Percentiles rank a stretch among this genome's conserved stretches.
phyloP scores from a whole-genome alignment of 1,284 basidiomycete species.

The Sphaerobolus stellatus region DNA sequence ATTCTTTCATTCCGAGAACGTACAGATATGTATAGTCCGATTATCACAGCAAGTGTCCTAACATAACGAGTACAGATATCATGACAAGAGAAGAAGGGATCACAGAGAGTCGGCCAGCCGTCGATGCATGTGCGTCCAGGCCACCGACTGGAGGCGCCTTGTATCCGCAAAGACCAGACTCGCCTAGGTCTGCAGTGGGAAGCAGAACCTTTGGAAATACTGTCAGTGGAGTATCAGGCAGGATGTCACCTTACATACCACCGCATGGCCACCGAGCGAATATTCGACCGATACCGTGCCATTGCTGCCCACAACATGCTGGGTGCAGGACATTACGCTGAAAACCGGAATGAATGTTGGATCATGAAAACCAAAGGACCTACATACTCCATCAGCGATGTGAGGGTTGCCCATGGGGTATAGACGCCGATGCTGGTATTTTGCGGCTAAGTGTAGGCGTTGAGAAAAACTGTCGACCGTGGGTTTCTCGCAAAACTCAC shows the following conservation, averaged over 20 bases:
- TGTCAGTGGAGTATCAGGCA: background rate
- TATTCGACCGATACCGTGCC: constrained; percentile 61
- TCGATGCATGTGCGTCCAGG: too few relatives aligned
- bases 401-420: constrained; percentile 48
- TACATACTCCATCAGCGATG: constrained; percentile 56
- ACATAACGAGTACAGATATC: too few relatives aligned
- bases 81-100: too few relatives aligned
- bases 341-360: constrained; percentile 10
- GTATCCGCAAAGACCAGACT: constrained; percentile 40
- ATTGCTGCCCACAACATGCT: constrained; percentile 63
- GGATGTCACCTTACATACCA: constrained; percentile 18
- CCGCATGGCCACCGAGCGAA: constrained; percentile 55
- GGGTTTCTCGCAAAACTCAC: constrained; percentile 36
- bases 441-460: constrained; percentile 41
- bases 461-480: constrained; percentile 6
- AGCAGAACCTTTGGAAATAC: constrained; percentile 38
- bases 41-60: too few relatives aligned
- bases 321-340: constrained; percentile 60
- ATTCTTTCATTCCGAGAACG: too few relatives aligned
- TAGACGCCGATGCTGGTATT: constrained; percentile 55
- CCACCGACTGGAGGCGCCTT: background rate
- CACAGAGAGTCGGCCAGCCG: too few relatives aligned
- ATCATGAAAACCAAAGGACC: background rate
- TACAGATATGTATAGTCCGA: too few relatives aligned
- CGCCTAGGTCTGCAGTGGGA: constrained; percentile 38